Evolutionary conservation across 1,139 yeast species (phyloP).

Genomic region (Yamadazyma oceani): DNA sequence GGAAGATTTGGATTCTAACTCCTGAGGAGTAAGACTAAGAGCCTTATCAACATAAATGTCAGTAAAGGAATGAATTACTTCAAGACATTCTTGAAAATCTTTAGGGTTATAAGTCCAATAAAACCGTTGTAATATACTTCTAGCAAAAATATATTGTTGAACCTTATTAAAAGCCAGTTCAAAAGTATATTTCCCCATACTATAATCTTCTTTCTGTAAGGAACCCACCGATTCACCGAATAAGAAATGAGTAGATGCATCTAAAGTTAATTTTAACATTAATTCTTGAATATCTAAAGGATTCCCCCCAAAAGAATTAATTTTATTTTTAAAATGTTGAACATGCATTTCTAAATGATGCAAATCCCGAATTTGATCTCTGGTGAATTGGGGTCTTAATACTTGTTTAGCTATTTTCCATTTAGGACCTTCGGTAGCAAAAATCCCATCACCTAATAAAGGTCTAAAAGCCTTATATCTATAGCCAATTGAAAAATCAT

Average conservation of each 20-base stretch:
- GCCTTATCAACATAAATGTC: slow-evolving; percentile 26
- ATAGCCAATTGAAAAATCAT: slow-evolving; percentile 51
- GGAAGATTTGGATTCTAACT: slow-evolving; percentile 25
- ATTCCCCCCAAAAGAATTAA: slow-evolving; percentile 24
- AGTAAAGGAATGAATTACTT: slow-evolving; percentile 29
- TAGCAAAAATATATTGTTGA: slow-evolving; percentile 33
- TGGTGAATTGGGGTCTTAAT: slow-evolving; percentile 58
- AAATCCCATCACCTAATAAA: slow-evolving; percentile 57
- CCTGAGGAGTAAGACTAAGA: slow-evolving; percentile 25
- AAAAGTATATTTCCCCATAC: slow-evolving; percentile 24
- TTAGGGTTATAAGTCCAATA: slow-evolving; percentile 31
- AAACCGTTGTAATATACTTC: slow-evolving; percentile 35
- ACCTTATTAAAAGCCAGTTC: slow-evolving; percentile 35
- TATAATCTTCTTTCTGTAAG: slow-evolving; percentile 22
- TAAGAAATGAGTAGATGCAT: slow-evolving; percentile 51
- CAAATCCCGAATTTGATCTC: slow-evolving; percentile 54
- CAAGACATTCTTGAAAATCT: slow-evolving; percentile 29
- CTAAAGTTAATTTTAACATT: slow-evolving; percentile 44
- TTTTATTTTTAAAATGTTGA: slow-evolving; percentile 33
- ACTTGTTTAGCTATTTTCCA: slow-evolving; percentile 59
- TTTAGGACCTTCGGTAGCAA: slow-evolving; percentile 54
- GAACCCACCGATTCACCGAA: slow-evolving; percentile 47
- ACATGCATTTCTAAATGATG: slow-evolving; percentile 46
- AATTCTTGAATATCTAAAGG: slow-evolving; percentile 39
- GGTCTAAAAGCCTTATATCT: slow-evolving; percentile 47